Conservation (phyloP, 305 asterid species). For the Fraxinus angustifolia region DNA sequence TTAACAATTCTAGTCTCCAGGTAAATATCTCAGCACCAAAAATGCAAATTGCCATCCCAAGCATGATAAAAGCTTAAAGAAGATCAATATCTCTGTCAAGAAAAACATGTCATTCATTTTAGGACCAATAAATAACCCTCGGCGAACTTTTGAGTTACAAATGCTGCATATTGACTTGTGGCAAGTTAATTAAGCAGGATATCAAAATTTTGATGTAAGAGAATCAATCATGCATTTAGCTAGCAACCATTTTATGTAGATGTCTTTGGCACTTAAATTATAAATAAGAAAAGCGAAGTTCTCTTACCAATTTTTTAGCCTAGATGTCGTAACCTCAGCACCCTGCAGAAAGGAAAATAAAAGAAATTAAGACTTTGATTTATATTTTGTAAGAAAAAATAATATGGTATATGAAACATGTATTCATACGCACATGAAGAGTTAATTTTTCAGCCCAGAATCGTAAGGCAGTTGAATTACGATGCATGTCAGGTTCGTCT, state of each 20-base stretch:
- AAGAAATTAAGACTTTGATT: slow-evolving; percentile 1
- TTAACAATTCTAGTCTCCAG: not conserved
- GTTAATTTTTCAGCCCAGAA: slow-evolving; percentile 81
- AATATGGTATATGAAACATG: not conserved
- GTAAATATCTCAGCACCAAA: not conserved
- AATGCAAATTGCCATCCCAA: not conserved
- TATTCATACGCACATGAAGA: slow-evolving; percentile 52
- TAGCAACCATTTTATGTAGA: not conserved
- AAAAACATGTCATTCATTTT: not conserved
- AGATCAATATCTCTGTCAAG: not conserved
- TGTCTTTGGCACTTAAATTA: not conserved
- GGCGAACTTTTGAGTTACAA: not conserved
- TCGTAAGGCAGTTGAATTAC: slow-evolving; percentile 56
- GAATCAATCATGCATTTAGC: slow-evolving; percentile 6
- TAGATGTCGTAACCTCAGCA: slow-evolving; percentile 87
- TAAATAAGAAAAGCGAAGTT: slow-evolving; percentile 13
- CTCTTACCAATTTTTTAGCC: slow-evolving; percentile 89
- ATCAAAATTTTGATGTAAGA: not conserved
- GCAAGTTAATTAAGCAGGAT: not conserved
- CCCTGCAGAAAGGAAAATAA: slow-evolving; percentile 56
- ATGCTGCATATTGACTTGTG: not conserved
- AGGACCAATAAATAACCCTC: not conserved
- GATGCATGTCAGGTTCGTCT: slow-evolving; percentile 91
- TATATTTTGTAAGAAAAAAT: not conserved
- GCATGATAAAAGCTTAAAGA: not conserved